Base-by-base conservation (phyloP, 169 alveolate species). In the Cryptosporidium muris region DNA sequence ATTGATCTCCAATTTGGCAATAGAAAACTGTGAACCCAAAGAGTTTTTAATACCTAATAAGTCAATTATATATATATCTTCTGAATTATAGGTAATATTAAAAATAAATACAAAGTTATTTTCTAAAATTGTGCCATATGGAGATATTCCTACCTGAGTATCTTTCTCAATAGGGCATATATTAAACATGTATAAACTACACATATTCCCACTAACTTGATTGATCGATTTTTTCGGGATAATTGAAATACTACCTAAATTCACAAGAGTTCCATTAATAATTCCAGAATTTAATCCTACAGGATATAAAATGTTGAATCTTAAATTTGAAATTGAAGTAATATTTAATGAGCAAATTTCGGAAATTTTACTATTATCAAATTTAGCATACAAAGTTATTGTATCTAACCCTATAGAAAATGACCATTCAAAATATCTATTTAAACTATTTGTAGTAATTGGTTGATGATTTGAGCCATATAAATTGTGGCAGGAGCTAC, bases 241-340 rank as follows among this genome's bases (percentile, higher is more conserved):
- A 25, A 25, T 25, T 25, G 25, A 25, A 25, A 25, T 25, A 25
- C 25, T 25, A 25, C 25, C 25, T 25, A 25, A 25, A 25, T 25
- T 25, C 25, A 25, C 25, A 25, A 25, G 54, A 12, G 12, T 43
- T 4, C 74, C 54, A 7, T 74, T 52, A n/a, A 60, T 48, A 42
- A 74, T 74, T 12, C 82, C 82, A 56, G 51, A 38, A 49, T 43
- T 58, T 40, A 58, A 51, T 14, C 82, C 82, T 2, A 74, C 68
- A 2, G 82, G 82, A 58, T 74, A 74, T 45, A 74, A 66, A 36
- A 74, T 48, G n/a, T 74, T 60, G 6, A 74, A 25, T 60, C 82
- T 74, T 2, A 60, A 51, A 53, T 56, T 43, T 11, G 38, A 38
- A 58, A 58, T 74, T 43, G 40, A 47, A n/a, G 64, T 40, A 25